These are phyloP conservation scores for Backusella tuberculispora DNA, from an alignment of 192 early-diverging fungal species.

Conservation along the genomic window DNA sequence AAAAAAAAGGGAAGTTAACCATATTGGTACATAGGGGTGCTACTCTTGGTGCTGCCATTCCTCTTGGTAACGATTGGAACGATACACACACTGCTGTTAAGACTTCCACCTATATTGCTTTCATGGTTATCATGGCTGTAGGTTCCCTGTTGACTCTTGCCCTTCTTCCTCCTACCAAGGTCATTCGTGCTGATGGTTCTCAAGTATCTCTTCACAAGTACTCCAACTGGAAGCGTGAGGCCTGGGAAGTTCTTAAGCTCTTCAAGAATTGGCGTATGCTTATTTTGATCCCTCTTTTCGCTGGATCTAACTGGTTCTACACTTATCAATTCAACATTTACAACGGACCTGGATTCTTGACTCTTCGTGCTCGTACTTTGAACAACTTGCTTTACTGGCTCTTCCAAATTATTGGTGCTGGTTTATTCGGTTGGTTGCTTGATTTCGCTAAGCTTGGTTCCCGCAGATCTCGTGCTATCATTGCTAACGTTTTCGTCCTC, in stretches of 20 bases:
- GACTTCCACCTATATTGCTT: conserved; percentile 75
- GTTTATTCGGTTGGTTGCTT: conserved; percentile 66
- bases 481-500: conserved; percentile 56
- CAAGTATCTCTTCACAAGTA: conserved; percentile 69
- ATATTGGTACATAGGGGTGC: conserved; percentile 61
- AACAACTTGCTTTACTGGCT: conserved; percentile 82
- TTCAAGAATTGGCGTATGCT: conserved; percentile 70
- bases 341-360: conserved; percentile 68
- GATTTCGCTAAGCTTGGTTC: conserved; percentile 55
- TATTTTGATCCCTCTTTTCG: conserved; percentile 69
- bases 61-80: conserved; percentile 73
- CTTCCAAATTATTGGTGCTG: conserved; percentile 73
- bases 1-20: neutral
- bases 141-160: conserved; percentile 62
- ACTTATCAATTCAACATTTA: conserved; percentile 70
- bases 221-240: conserved; percentile 66
- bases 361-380: conserved; percentile 67
- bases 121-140: conserved; percentile 68
- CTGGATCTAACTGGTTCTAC: conserved; percentile 83
- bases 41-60: conserved; percentile 76
- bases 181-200: conserved; percentile 71
- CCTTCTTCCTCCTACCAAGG: conserved; percentile 60
- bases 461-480: conserved; percentile 67
- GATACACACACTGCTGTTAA: conserved; percentile 48
- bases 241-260: conserved; percentile 54